These are phyloP conservation scores for Auriscalpium vulgare DNA, from an alignment of 768 basidiomycete genomes.

Conservation along the genomic window DNA sequence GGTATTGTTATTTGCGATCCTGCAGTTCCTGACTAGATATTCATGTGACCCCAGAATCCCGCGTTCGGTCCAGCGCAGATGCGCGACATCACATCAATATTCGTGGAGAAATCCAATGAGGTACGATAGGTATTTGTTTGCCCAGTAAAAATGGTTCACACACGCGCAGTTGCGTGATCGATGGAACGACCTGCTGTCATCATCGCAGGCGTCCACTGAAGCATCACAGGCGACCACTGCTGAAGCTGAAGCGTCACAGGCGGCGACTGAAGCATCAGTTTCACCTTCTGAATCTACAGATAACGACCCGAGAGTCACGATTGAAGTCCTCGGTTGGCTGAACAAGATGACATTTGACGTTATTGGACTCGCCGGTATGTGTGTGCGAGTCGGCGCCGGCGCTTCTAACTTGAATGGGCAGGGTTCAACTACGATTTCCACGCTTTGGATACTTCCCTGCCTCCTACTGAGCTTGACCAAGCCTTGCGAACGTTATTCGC, in stretches of 20 bases:
- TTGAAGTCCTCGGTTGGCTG: conserved; percentile 15
- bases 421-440: conserved; percentile 33
- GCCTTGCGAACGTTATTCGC: conserved; percentile 27
- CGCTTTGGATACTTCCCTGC: conserved; percentile 19
- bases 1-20: not conserved
- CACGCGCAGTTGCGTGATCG: conserved; percentile 20
- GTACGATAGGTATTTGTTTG: not conserved
- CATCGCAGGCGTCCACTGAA: not conserved
- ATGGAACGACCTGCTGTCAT: conserved; percentile 11
- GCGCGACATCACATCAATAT: not conserved
- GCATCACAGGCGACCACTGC: not conserved
- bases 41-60: not conserved
- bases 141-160: not conserved
- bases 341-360: conserved; percentile 17
- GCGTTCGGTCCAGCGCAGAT: conserved; percentile 3
- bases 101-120: not conserved
- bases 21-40: too few species aligned
- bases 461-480: conserved; percentile 24
- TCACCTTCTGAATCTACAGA: not conserved
- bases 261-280: too few species aligned
- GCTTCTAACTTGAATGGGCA: too few species aligned
- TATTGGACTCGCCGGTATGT: conserved; percentile 16
- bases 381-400: too few species aligned
- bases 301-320: not conserved
- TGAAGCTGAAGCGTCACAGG: not conserved